Evolutionary conservation across 495 filamentous ascomycete species (phyloP).

Genomic region (Neurospora hispaniola): DNA sequence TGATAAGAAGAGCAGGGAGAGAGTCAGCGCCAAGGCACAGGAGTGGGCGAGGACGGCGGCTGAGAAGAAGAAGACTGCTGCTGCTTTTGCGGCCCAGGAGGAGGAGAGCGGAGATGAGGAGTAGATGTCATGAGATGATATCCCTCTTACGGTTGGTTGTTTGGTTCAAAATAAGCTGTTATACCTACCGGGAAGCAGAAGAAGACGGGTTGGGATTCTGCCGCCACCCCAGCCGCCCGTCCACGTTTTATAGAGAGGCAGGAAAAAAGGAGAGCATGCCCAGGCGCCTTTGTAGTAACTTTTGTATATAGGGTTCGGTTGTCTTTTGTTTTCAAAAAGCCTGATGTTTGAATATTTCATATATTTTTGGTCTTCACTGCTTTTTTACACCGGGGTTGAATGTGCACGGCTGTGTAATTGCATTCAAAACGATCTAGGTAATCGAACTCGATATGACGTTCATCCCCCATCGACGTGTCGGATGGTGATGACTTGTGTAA

Average conservation of each 20-base stretch:
- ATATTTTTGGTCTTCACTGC: not conserved
- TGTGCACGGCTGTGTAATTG: not conserved
- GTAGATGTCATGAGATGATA: slow-evolving; percentile 1
- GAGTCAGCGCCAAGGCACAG: slow-evolving; percentile 61
- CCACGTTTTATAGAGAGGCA: not conserved
- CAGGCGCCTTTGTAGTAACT: not conserved
- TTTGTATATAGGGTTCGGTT: not conserved
- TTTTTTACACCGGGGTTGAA: not conserved
- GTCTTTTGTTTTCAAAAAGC: not conserved
- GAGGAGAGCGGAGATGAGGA: slow-evolving; percentile 15
- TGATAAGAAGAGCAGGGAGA: slow-evolving; percentile 58
- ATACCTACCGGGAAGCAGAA: not conserved
- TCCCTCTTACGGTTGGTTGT: not conserved
- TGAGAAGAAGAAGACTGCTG: slow-evolving; percentile 17
- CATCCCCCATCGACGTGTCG: no score
- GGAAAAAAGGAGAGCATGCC: not conserved
- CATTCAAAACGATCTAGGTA: not conserved
- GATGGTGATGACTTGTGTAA: no score
- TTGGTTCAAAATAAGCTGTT: not conserved
- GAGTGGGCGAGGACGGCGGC: slow-evolving; percentile 43
- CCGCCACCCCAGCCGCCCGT: not conserved
- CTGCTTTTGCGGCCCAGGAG: slow-evolving; percentile 7
- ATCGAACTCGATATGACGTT: not conserved
- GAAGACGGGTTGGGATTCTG: not conserved
- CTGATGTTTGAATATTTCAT: not conserved